Percentiles rank a stretch among this genome's conserved stretches.
Conservation (phyloP, 2,329 filamentous ascomycete species). For the Phoma herbarum region DNA sequence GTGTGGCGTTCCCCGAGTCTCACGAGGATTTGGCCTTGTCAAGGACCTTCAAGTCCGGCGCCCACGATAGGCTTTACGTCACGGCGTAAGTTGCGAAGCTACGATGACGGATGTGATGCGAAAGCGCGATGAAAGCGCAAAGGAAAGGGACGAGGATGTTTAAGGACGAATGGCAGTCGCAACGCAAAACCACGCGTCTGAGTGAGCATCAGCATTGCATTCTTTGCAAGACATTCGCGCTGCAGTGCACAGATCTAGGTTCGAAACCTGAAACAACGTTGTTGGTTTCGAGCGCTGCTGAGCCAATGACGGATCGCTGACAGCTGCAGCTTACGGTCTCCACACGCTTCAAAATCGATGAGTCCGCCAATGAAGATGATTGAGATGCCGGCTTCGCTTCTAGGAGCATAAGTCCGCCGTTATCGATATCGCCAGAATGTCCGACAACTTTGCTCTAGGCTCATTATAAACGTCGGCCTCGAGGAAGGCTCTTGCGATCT, state of each 20-base stretch:
- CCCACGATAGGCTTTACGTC: not conserved
- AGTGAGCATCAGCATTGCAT: slow-evolving; percentile 14
- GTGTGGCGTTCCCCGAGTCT: not conserved
- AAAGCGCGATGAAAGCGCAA: not conserved
- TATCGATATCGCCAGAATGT: slow-evolving; percentile 44
- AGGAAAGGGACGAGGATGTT: not conserved
- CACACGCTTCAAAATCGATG: slow-evolving; percentile 4
- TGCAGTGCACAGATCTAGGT: slow-evolving; percentile 6
- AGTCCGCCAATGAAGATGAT: slow-evolving; percentile 16
- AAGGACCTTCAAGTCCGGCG: not conserved
- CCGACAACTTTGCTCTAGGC: slow-evolving; percentile 49
- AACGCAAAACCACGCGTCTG: slow-evolving; percentile 5
- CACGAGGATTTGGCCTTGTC: not conserved
- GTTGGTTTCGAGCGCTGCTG: not conserved
- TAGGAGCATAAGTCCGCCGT: slow-evolving; percentile 22
- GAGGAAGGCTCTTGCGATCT: slow-evolving; percentile 56
- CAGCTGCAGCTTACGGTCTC: slow-evolving; percentile 19
- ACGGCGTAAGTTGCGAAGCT: not conserved
- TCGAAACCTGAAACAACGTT: slow-evolving; percentile 14
- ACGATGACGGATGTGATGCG: not conserved
- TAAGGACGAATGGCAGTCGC: not conserved
- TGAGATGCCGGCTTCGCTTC: not conserved
- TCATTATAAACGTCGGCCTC: slow-evolving; percentile 46
- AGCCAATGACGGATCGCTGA: slow-evolving; percentile 17
- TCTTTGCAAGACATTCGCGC: not conserved